Evolutionary conservation across 148 eudicot genomes (phyloP), one percentile per base, ranked within the genome.

Genomic region (Rhododendron henanense): DNA sequence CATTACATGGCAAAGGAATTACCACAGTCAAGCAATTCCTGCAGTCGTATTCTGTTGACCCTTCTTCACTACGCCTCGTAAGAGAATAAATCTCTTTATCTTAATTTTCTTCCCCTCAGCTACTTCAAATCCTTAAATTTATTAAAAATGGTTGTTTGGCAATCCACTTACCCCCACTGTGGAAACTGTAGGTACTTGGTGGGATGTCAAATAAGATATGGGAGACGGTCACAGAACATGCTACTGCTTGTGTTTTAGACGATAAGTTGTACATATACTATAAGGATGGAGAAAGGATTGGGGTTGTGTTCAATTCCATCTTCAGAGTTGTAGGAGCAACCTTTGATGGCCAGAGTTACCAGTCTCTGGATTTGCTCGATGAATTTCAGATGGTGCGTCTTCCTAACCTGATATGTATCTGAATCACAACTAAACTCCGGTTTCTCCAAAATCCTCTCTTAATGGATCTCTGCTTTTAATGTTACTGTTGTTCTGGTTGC

Each of bases 1-100:
- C 88, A 83, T 88, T 95, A 85, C 87, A 86, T 84, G 78, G 78
- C 10, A 69, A 76, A 9, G 92, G 93, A 71, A 90, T 96, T 85
- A 53, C 19, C 51, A 91, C 92, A 0, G 97, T 96, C 33, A 82
- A 89, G 87, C 94, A 94, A 48, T 93, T 96, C 86, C 85, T 93
- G 74, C 91, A 76, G 81, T 57, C 69, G 25, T 92, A 90, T 84
- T 15, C 85, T 85, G 88, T 85, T n/a, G 82, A 93, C 50, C 86
- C 91, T 82, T 78, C 82, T 14, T 48, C 13, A 2, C 85, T 94
- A 25, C 94, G 95, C 14, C n/a, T 82, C 14, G 99, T 96, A 90
- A 93, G 94, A 81, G 23, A 51, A 71, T 71, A 71, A 31, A 16
- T 75, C 23, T n/a, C 18, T 65, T 73, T 33, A 3, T 78, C 19